Base-by-base conservation (phyloP, 139 green algal species). In the Picochlorum sp. region DNA sequence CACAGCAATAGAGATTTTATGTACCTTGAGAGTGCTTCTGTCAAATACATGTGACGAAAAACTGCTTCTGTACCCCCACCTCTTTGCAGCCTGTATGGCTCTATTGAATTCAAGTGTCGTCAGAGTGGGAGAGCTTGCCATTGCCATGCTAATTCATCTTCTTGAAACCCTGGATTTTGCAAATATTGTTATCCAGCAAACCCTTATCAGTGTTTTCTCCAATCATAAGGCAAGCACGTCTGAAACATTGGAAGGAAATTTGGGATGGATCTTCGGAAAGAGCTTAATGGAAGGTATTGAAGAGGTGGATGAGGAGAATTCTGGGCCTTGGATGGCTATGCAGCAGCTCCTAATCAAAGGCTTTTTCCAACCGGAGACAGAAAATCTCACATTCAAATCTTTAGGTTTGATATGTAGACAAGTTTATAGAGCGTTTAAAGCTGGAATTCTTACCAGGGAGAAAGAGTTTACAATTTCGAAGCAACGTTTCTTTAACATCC, bases 281-380 rank as follows among this genome's bases (percentile, higher is more conserved):
- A 41, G 44, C 18, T 52, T 72, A 52, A 47, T 70, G 47, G 54
- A 40, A 26, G 44, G 33, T 7, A n/a, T 18, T 2, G 25, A 18
- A 4, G 61, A 54, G 18, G 57, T 28, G 33, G 39, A 20, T 14
- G 56, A 58, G 39, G 64, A 51, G 50, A 32, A 10, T 50, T 24
- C 33, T 29, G 59, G 40, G 5, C 53, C 63, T 39, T 59, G 70
- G 55, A 25, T 85, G 12, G 66, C 68, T 1, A 28, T 90, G 35
- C 85, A 85, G 67, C 83, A 93, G 67, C 64, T 95, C 40, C 70
- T 94, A 7, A 67, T 94, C 18, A 93, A 90, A 55, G 87, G 85
- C 6, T 65, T 95, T 18, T 77, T 82, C 33, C 76, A 81, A 40
- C 55, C 57, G 0, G 64, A 87, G 7, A 90, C 78, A 2, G 69